Conservation (phyloP, 2,329 filamentous ascomycete genomes). For the Intubia oerlemansii region DNA sequence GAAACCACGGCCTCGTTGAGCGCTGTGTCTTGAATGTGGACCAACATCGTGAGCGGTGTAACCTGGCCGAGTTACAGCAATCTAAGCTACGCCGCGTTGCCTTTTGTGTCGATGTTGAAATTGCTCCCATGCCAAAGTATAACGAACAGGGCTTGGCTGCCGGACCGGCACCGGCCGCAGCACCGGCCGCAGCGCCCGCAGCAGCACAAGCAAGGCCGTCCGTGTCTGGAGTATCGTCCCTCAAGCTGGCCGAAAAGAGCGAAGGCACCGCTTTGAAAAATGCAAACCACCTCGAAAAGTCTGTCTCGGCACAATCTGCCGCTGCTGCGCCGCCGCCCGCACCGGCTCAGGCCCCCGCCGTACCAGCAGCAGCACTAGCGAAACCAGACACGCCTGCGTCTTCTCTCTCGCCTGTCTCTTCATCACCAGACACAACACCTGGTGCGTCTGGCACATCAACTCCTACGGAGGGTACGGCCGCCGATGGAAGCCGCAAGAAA, state of each 20-base stretch:
- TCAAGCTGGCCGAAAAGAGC: slow-evolving; percentile 40
- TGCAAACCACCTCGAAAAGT: too few species aligned
- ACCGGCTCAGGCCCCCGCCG: too few species aligned
- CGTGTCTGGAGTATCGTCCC: too few species aligned
- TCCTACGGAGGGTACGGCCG: slow-evolving; percentile 1
- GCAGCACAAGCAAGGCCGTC: too few species aligned
- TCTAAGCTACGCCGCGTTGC: slow-evolving; percentile 71
- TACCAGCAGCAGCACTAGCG: too few species aligned
- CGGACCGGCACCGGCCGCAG: slow-evolving; percentile 14
- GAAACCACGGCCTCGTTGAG: slow-evolving; percentile 51
- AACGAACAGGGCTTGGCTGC: slow-evolving; percentile 31
- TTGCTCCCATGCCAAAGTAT: slow-evolving; percentile 71
- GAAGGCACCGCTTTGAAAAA: slow-evolving; percentile 59
- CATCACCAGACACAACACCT: too few species aligned
- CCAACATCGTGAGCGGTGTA: slow-evolving; percentile 54
- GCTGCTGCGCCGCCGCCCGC: too few species aligned
- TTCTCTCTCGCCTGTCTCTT: too few species aligned
- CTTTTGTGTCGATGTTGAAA: slow-evolving; percentile 94
- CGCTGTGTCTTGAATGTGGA: slow-evolving; percentile 74
- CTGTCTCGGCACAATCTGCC: too few species aligned
- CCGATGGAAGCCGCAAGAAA: slow-evolving; percentile 44
- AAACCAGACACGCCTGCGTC: too few species aligned
- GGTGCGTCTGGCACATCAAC: too few species aligned
- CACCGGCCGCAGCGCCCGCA: slow-evolving; percentile 34
- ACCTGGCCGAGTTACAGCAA: slow-evolving; percentile 57